phyloP scores from a whole-genome alignment of 1,284 basidiomycete species.

The Leccinum cinnamomeum region DNA sequence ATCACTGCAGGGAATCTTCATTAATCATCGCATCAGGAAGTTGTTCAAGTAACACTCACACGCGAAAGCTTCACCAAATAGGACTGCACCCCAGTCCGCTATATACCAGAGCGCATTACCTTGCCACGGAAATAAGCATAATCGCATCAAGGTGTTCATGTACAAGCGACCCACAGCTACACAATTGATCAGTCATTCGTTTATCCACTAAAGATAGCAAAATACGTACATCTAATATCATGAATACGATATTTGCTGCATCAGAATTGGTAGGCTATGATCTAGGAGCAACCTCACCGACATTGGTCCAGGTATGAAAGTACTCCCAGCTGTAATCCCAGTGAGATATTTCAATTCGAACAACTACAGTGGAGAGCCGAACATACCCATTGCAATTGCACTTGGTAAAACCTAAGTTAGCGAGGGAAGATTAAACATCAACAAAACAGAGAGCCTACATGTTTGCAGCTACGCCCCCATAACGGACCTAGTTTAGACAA shows the following conservation, averaged over 20 bases:
- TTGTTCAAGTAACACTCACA: neutral
- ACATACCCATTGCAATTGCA: neutral
- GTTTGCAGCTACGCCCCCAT: neutral
- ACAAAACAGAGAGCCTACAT: neutral
- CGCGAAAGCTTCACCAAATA: neutral
- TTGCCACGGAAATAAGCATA: neutral
- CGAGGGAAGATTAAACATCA: neutral
- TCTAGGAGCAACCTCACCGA: neutral
- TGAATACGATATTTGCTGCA: neutral
- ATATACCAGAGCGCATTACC: neutral
- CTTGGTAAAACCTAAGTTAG: neutral
- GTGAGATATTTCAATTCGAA: neutral
- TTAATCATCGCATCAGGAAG: neutral
- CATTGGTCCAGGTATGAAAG: neutral
- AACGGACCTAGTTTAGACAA: neutral
- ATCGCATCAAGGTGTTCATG: neutral
- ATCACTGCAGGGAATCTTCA: neutral
- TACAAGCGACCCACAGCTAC: neutral
- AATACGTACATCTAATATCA: neutral
- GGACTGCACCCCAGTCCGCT: neutral
- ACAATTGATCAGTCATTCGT: neutral
- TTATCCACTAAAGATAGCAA: neutral
- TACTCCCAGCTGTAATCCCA: neutral
- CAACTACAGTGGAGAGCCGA: neutral
- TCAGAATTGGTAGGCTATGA: neutral